Conservation (phyloP, 805 yeast species). For the Metschnikowia similis region DNA sequence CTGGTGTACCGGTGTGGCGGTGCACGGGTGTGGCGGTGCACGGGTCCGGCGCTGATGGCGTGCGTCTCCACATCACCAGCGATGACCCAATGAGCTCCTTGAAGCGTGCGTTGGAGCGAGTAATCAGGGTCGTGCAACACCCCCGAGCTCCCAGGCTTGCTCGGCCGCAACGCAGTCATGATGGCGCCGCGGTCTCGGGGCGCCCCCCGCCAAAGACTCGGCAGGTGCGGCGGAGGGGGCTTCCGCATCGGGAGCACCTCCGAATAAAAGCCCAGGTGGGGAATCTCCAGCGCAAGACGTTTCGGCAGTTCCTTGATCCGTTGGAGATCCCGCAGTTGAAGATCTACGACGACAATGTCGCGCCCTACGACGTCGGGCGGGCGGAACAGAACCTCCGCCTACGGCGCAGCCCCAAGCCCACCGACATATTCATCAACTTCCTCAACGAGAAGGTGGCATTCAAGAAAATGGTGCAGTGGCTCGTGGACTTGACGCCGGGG, state of each 20-base stretch:
- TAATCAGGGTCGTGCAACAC: conserved; percentile 28
- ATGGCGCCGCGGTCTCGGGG: not conserved
- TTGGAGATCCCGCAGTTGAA: conserved; percentile 32
- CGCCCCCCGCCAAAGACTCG: not conserved
- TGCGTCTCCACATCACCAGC: not conserved
- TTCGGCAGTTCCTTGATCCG: conserved; percentile 33
- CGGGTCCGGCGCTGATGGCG: not conserved
- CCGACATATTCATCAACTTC: conserved; percentile 21
- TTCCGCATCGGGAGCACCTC: conserved; percentile 1
- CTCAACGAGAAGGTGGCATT: conserved; percentile 28
- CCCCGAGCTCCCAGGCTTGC: not conserved
- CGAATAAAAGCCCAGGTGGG: conserved; percentile 12
- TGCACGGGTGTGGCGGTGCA: too few species aligned
- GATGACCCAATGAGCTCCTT: conserved; percentile 24
- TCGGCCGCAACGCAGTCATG: not conserved
- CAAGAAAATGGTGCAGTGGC: conserved; percentile 28
- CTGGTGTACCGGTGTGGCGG: conserved; percentile 1
- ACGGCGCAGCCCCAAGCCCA: conserved; percentile 16
- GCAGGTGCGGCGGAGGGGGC: conserved; percentile 10
- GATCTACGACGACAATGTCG: conserved; percentile 22
- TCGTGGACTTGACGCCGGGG: conserved; percentile 31
- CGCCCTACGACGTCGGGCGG: conserved; percentile 19
- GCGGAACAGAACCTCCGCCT: conserved; percentile 28
- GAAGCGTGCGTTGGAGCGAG: conserved; percentile 31
- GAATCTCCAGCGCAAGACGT: conserved; percentile 20